phyloP scores from a whole-genome alignment of 257 asterid genomes.

The Fraxinus cuspidata region DNA sequence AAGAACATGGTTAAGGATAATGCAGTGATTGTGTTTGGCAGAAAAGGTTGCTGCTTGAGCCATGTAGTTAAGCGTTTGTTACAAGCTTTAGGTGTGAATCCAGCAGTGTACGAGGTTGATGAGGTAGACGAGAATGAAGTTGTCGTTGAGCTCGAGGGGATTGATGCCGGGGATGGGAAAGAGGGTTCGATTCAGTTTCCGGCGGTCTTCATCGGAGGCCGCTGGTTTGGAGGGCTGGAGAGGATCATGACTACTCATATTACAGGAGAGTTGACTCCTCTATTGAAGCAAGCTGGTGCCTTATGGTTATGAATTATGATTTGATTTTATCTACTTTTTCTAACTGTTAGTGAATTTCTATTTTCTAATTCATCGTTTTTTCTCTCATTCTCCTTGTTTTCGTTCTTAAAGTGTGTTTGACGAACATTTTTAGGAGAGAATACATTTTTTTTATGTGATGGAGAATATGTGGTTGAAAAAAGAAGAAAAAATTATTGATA shows the following conservation, averaged over 20 bases:
- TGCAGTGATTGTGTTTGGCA: conserved; percentile 41
- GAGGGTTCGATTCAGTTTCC: background rate
- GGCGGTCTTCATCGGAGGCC: conserved; percentile 42
- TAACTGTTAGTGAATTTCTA: background rate
- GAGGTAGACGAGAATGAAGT: conserved; percentile 38
- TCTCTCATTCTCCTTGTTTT: background rate
- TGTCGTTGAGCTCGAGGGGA: background rate
- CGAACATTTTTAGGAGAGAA: too few relatives aligned
- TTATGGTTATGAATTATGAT: conserved; percentile 52
- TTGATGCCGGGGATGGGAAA: background rate
- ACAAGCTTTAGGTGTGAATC: conserved; percentile 53
- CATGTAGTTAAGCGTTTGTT: conserved; percentile 52
- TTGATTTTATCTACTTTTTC: background rate
- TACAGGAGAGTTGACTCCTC: conserved; percentile 64
- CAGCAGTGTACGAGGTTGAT: conserved; percentile 49
- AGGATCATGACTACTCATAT: conserved; percentile 63
- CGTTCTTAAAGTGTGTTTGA: too few relatives aligned
- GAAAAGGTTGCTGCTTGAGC: conserved; percentile 50
- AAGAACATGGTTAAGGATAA: conserved; percentile 32
- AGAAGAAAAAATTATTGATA: too few relatives aligned
- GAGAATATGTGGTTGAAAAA: too few relatives aligned
- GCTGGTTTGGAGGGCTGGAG: conserved; percentile 74
- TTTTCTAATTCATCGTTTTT: background rate
- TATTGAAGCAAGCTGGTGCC: conserved; percentile 65
- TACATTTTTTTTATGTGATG: too few relatives aligned